Percentiles rank a stretch among this genome's conserved stretches.
These are phyloP conservation scores for Aspergillus fructus DNA, from an alignment of 2,329 filamentous ascomycete genomes.

Conservation along the genomic window DNA sequence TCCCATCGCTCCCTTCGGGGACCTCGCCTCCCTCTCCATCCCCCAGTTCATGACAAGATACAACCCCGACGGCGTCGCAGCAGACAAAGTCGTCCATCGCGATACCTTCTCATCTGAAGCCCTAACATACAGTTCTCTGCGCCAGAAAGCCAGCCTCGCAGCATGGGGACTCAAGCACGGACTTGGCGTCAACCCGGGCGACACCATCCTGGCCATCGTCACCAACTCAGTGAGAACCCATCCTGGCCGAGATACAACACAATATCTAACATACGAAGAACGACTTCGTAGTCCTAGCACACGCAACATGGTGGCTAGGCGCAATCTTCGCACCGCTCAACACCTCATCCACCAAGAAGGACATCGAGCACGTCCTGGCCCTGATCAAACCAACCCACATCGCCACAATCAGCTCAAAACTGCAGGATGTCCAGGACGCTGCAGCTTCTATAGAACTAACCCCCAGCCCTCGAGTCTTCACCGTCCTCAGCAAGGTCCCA, in stretches of 20 bases:
- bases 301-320: slow-evolving; percentile 28
- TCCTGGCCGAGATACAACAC: not conserved
- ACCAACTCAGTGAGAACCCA: slow-evolving; percentile 21
- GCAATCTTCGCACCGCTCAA: slow-evolving; percentile 25
- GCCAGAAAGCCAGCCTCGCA: slow-evolving; percentile 20
- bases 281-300: slow-evolving; percentile 26
- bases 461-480: slow-evolving; percentile 1
- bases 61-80: slow-evolving; percentile 24
- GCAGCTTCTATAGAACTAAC: not conserved
- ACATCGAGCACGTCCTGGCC: slow-evolving; percentile 21
- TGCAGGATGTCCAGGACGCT: slow-evolving; percentile 18
- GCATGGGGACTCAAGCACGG: slow-evolving; percentile 24
- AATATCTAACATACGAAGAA: slow-evolving; percentile 9
- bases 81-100: slow-evolving; percentile 25
- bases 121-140: slow-evolving; percentile 27
- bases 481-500: not conserved
- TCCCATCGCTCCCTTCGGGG: slow-evolving; percentile 5
- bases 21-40: slow-evolving; percentile 20
- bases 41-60: slow-evolving; percentile 25
- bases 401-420: slow-evolving; percentile 20
- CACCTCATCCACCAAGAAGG: slow-evolving; percentile 20
- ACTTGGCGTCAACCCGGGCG: slow-evolving; percentile 19
- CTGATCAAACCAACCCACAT: slow-evolving; percentile 23
- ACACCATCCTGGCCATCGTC: slow-evolving; percentile 23
- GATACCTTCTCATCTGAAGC: slow-evolving; percentile 24